These are phyloP conservation scores for Fraxinus quadrangulata DNA, from an alignment of 257 asterid genomes.

Conservation along the genomic window DNA sequence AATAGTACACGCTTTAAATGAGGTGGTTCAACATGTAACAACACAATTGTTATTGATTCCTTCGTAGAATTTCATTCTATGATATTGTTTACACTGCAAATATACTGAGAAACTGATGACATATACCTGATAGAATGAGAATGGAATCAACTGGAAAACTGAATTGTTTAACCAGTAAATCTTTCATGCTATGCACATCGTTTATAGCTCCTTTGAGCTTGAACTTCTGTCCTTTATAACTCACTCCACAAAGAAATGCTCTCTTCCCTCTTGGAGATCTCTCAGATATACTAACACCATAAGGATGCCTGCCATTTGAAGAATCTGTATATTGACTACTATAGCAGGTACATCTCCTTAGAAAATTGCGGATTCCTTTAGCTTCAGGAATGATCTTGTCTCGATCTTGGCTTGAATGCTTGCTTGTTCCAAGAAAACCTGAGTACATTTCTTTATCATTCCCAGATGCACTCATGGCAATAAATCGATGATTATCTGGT, in stretches of 20 bases:
- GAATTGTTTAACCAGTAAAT: conserved; percentile 30
- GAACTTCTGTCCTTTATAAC: conserved; percentile 38
- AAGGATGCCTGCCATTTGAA: not conserved
- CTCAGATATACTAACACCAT: conserved; percentile 5
- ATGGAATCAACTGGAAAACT: conserved; percentile 31
- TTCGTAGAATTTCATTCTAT: not conserved
- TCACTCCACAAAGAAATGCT: conserved; percentile 49
- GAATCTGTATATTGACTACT: not conserved
- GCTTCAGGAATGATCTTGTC: not conserved
- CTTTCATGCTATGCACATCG: conserved; percentile 35
- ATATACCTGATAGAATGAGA: conserved; percentile 45
- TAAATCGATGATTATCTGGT: not conserved
- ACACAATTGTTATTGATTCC: not conserved
- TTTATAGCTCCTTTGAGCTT: conserved; percentile 41
- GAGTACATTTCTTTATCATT: not conserved
- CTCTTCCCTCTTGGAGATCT: conserved; percentile 37
- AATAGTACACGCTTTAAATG: too few species aligned
- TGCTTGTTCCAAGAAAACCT: not conserved
- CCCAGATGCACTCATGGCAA: not conserved
- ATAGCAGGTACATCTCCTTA: not conserved
- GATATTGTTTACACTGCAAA: not conserved
- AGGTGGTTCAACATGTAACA: too few species aligned
- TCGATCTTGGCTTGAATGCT: not conserved
- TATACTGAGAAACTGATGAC: not conserved
- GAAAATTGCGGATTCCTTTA: not conserved